A percentile compares a stretch with the other conserved stretches of the same genome.
phyloP scores from a whole-genome alignment of 2,329 filamentous ascomycete species.

The Ophiostoma triangulosporum region DNA sequence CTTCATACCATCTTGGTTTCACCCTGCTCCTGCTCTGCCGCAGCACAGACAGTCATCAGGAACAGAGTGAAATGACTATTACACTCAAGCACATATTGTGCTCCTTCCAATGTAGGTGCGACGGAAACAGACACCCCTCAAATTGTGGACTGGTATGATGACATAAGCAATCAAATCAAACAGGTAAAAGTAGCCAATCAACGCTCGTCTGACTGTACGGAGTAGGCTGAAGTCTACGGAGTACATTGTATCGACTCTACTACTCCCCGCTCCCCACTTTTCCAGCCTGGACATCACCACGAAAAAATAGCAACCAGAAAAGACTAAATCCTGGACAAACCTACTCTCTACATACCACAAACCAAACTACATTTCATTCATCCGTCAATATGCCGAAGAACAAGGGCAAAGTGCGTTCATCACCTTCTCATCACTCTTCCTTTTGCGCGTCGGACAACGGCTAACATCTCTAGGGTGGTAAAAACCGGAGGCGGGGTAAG shows the following conservation, averaged over 20 bases:
- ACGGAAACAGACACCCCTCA: slow-evolving; percentile 9
- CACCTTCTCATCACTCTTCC: not conserved
- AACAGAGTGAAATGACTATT: too few relatives aligned
- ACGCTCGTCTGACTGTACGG: not conserved
- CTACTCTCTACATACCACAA: not conserved
- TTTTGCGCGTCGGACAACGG: not conserved
- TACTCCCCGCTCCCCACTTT: not conserved
- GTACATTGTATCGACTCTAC: not conserved
- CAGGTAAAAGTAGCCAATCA: not conserved
- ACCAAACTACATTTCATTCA: not conserved
- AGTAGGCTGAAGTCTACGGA: not conserved
- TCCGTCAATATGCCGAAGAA: slow-evolving; percentile 79
- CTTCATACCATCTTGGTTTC: too few relatives aligned
- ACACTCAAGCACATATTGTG: too few relatives aligned
- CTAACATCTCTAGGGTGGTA: slow-evolving; percentile 50
- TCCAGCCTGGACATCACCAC: not conserved
- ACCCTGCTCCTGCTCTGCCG: too few relatives aligned
- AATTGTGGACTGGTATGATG: slow-evolving; percentile 9
- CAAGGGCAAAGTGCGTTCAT: slow-evolving; percentile 72
- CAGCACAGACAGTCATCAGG: too few relatives aligned
- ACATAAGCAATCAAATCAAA: not conserved
- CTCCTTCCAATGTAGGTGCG: not conserved
- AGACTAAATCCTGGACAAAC: not conserved
- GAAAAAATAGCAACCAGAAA: not conserved
- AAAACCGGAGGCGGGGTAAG: slow-evolving; percentile 97